Base-by-base conservation (phyloP, 2,329 filamentous ascomycete genomes). In the Dactylellina drechsleri region DNA sequence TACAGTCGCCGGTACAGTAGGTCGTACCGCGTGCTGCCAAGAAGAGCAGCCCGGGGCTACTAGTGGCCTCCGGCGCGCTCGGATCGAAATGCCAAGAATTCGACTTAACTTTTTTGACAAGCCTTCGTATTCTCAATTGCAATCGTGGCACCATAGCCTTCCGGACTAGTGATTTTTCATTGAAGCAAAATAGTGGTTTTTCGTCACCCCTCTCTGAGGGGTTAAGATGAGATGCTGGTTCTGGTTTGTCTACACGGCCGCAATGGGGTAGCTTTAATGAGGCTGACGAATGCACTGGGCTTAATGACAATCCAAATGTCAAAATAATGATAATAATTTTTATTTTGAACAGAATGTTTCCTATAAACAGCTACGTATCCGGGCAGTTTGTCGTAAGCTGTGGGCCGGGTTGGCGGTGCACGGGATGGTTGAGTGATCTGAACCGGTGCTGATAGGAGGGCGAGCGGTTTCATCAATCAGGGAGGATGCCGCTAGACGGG, bases 381-480 rank as follows among this genome's bases (percentile, higher is more conserved):
- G 52, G 66, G 50, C 53, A 53, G 49, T 43, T 71, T 45, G 59
- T 71, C 45, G 64, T 52, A 59, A 43, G 12, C 18, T 61, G 36
- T 20, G 47, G 57, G 26, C 52, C 54, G 26, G 26, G 15, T 49
- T 41, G n/a, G 20, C 54, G 26, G 41, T 56, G 47, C 47, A 18
- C 16, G 43, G 43, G 15, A 57, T 62, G 31, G 68, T 66, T 66
- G 54, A 59, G 43, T 67, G 64, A 68, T 71, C 66, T 26, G 45
- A 61, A 49, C 36, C 40, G 31, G 31, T 31, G 58, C 65, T 49
- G 53, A 74, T 58, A 56, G 62, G 62, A 67, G 64, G 43, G 26
- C 40, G 36, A 50, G 57, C 45, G 66, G 66, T 70, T 70, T 70
- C 66, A 64, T 71, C 47, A 65, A 58, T 62, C 59, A 28, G 45